Percentiles rank a stretch among this genome's conserved stretches.
These are phyloP conservation scores for Rubroshorea leprosula DNA, from an alignment of 345 rosid genomes.

Conservation along the genomic window DNA sequence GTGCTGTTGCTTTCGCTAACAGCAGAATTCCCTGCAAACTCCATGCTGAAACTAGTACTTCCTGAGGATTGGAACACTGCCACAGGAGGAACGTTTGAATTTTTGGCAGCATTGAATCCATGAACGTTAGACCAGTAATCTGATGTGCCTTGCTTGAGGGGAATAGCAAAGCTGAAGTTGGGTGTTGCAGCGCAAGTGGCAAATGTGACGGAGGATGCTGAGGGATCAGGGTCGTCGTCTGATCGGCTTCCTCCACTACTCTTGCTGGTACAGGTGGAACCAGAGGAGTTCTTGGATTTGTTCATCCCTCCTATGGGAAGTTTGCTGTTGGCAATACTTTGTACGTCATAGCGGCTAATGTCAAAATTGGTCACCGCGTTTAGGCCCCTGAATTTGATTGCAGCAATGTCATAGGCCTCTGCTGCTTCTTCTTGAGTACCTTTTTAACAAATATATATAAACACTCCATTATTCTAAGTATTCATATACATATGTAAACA, in stretches of 20 bases:
- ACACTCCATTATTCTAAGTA: no score
- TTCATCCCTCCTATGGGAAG: conserved; percentile 78
- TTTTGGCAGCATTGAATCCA: conserved; percentile 36
- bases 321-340: conserved; percentile 71
- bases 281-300: conserved; percentile 40
- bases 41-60: conserved; percentile 26
- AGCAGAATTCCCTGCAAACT: conserved; percentile 21
- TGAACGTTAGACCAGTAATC: conserved; percentile 60
- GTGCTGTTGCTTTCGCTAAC: conserved; percentile 19
- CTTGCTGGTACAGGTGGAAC: conserved; percentile 38
- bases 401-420: conserved; percentile 95
- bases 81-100: conserved; percentile 12
- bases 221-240: conserved; percentile 42
- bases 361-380: conserved; percentile 93
- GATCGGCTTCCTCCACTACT: conserved; percentile 35
- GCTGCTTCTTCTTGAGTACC: conserved; percentile 99
- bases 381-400: conserved; percentile 84
- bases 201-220: conserved; percentile 45
- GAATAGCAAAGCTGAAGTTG: conserved; percentile 46
- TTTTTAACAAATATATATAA: no score
- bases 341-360: conserved; percentile 89
- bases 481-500: no score
- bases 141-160: conserved; percentile 56
- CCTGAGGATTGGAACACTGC: conserved; percentile 16
- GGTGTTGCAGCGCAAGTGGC: no score